phyloP scores from a whole-genome alignment of 805 yeast species.

The Tetrapisispora taiwanensis region DNA sequence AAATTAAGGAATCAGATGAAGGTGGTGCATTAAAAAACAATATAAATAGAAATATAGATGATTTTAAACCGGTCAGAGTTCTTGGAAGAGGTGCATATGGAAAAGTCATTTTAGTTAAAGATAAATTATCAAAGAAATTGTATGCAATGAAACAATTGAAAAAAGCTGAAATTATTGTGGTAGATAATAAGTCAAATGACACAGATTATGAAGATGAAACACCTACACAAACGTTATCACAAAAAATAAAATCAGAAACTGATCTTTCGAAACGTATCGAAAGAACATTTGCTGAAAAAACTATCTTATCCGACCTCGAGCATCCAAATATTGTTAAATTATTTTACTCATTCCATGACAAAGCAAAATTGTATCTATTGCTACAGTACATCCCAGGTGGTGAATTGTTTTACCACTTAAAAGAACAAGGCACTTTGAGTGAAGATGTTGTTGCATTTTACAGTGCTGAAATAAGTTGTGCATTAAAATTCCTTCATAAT shows the following conservation, averaged over 20 bases:
- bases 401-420: constrained; percentile 48
- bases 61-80: constrained; percentile 66
- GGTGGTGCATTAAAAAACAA: background rate
- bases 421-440: constrained; percentile 34
- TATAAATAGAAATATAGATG: constrained; percentile 30
- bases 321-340: constrained; percentile 78
- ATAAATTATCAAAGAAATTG: constrained; percentile 47
- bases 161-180: constrained; percentile 68
- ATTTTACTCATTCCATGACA: constrained; percentile 76
- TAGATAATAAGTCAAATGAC: constrained; percentile 18
- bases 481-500: constrained; percentile 63
- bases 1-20: background rate
- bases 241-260: background rate
- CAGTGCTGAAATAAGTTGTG: constrained; percentile 71
- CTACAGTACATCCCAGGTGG: constrained; percentile 86
- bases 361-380: constrained; percentile 60
- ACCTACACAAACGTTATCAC: background rate
- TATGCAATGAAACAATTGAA: constrained; percentile 82
- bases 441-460: constrained; percentile 69
- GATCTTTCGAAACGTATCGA: constrained; percentile 43
- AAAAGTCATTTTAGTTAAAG: constrained; percentile 69
- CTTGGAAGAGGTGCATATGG: constrained; percentile 87
- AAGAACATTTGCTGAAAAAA: constrained; percentile 70
- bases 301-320: constrained; percentile 57
- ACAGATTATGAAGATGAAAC: constrained; percentile 7